Evolutionary conservation across 2,329 filamentous ascomycete species (phyloP), one percentile per base, ranked within the genome.

Genomic region (Catunica adiposa): DNA sequence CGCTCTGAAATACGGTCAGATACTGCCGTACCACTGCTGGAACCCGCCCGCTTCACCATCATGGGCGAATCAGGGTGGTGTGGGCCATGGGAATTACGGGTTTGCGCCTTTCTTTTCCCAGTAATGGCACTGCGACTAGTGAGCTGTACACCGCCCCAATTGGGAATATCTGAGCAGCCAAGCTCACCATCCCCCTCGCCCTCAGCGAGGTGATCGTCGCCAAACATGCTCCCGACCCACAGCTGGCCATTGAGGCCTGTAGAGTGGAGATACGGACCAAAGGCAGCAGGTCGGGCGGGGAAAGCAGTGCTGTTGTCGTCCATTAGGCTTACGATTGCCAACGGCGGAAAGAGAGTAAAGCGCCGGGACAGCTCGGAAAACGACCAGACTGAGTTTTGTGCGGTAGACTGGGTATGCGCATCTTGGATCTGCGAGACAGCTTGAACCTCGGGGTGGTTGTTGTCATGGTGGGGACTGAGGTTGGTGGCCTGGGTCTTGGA

Each of bases 261-360:
- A 11, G 73, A 68, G 0, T 86, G 86, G 40, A 98, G 71, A 40
- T 78, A 71, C 3, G 92, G 88, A 0, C 92, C 92, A 70, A 97
- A 98, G 40, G 88, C 89, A 54, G 92, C 92, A 58, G 92, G 92
- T 51, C 92, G 78, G 46, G 92, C 89, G 56, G 94, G 76, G 70
- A 98, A 98, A 62, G 94, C 94, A 11, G 92, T 98, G 62, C 88
- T 95, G 69, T 98, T 98, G 69, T 98, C 92, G 68, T 97, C 89
- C 64, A 89, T 95, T 59, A 98, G 77, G 67, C 87, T 95, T 66
- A 98, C 96, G 63, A 94, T 86, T 51, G 92, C 92, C 61, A 92
- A 95, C 2, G 89, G 89, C 3, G 90, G 89, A 66, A 98, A 98
- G 22, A 98, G 80, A 20, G 87, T 89, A 61, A 89, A 86, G 0